Conservation (phyloP, 306 rosid genomes). For the Cicer arietinum region DNA sequence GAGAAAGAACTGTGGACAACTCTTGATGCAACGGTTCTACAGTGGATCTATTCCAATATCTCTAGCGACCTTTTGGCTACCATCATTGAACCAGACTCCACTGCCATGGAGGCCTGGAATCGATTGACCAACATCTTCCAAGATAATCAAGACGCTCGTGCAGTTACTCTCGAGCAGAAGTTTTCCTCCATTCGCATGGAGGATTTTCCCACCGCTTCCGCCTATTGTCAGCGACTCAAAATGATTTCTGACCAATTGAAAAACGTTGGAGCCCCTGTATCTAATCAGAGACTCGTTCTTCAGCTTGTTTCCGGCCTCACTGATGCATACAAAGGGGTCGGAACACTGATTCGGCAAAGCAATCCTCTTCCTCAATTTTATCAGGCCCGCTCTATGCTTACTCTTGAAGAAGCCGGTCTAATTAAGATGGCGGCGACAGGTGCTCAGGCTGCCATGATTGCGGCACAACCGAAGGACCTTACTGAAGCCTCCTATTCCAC, state of each 20-base stretch:
- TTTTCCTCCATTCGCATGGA: neutral
- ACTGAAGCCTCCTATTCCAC: neutral
- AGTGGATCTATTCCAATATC: neutral
- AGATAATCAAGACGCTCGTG: too few relatives aligned
- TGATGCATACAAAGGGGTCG: slow-evolving; percentile 14
- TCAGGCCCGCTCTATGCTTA: neutral
- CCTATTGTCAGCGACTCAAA: slow-evolving; percentile 1
- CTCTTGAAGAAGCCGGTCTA: too few relatives aligned
- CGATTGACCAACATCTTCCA: neutral
- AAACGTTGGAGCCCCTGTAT: neutral
- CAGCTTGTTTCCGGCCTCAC: neutral
- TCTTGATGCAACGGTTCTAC: neutral
- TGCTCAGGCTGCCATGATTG: neutral
- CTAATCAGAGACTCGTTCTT: neutral
- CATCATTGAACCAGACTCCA: neutral
- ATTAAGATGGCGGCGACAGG: neutral
- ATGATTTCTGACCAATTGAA: neutral
- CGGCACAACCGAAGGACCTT: too few relatives aligned
- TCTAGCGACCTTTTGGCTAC: neutral
- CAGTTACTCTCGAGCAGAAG: neutral
- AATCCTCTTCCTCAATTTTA: slow-evolving; percentile 15
- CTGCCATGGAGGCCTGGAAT: slow-evolving; percentile 9
- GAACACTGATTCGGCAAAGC: neutral
- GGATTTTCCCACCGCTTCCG: neutral
- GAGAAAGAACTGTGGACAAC: neutral